Base-by-base conservation (phyloP, 352 stramenopile genomes). In the Halophytophthora batemanensis region DNA sequence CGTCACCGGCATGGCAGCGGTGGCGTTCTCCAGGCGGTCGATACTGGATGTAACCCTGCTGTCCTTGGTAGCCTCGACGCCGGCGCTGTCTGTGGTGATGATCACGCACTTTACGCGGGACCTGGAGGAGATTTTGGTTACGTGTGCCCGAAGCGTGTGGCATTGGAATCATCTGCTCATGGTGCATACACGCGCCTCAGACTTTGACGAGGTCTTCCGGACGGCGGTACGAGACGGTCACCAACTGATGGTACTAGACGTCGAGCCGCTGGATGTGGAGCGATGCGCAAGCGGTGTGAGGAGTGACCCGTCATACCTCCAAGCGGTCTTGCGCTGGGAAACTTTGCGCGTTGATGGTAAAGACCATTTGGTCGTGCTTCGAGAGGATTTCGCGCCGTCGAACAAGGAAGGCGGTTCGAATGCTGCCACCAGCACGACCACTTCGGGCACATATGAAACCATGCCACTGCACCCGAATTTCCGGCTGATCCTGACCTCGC, bases 211-310 rank as follows among this genome's bases (percentile, higher is more conserved):
- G 0, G 62, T 66, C 0, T 45, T 89, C 12, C 18, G 25, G 5
- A n/a, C 43, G 2, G 74, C 78, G 14, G 61, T 83, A n/a, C 42
- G 38, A 14, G 54, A 76, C 8, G 78, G 76, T 1, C 60, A 85
- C 11, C 76, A 87, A 44, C 35, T 89, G 6, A 18, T 89, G 15
- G 73, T 89, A 6, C 50, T 89, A 0, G 78, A 87, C 13, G 65
- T 86, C 0, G 62, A 81, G 7, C 76, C 76, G 3, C 38, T 69
- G 0, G 69, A 89, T 36, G 35, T 53, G 0, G 64, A 78, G 29
- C 49, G 38, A 3, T 17, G 21, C n/a, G 10, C 1, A 19, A 29
- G 25, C 45, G 18, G 17, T 23, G 42, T 34, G 19, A 37, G 11
- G 46, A 56, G 14, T 25, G 50, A 17, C 8, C 25, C 25, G 8